phyloP scores from a whole-genome alignment of 2,329 filamentous ascomycete genomes.

The Hypoxylon sp. region DNA sequence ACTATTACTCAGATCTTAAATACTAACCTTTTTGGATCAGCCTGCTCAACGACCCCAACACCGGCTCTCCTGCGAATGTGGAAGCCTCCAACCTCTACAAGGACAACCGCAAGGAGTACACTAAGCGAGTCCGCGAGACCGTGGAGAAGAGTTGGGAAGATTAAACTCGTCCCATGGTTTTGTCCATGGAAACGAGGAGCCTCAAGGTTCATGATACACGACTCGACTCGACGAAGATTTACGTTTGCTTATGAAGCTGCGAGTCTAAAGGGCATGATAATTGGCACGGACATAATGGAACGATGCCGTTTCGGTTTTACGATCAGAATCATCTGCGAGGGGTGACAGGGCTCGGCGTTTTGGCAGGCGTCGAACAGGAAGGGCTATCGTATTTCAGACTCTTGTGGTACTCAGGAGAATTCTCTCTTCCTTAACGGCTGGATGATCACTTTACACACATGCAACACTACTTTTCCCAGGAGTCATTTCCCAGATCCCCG shows the following conservation, averaged over 20 bases:
- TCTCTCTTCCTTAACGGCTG: conserved; percentile 8
- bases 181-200: not conserved
- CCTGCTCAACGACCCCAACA: conserved; percentile 97
- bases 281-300: conserved; percentile 17
- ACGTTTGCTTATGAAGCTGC: not conserved
- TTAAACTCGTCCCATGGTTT: conserved; percentile 56
- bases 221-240: conserved; percentile 22
- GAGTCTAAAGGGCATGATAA: conserved; percentile 1
- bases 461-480: conserved; percentile 20
- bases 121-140: conserved; percentile 93
- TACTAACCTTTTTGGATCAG: conserved; percentile 62
- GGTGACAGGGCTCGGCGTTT: conserved; percentile 37
- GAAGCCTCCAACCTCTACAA: conserved; percentile 99
- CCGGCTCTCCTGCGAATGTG: conserved; percentile 97
- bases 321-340: conserved; percentile 18
- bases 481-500: conserved; percentile 22
- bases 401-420: conserved; percentile 10
- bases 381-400: conserved; percentile 26
- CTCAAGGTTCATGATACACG: conserved; percentile 9
- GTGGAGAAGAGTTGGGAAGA: conserved; percentile 99
- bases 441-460: conserved; percentile 23
- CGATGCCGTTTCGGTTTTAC: conserved; percentile 14
- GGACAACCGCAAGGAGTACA: conserved; percentile 96
- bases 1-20: not conserved
- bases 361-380: conserved; percentile 33